Evolutionary conservation across 352 stramenopile species (phyloP).

Genomic region (Globisporangium viniferum): DNA sequence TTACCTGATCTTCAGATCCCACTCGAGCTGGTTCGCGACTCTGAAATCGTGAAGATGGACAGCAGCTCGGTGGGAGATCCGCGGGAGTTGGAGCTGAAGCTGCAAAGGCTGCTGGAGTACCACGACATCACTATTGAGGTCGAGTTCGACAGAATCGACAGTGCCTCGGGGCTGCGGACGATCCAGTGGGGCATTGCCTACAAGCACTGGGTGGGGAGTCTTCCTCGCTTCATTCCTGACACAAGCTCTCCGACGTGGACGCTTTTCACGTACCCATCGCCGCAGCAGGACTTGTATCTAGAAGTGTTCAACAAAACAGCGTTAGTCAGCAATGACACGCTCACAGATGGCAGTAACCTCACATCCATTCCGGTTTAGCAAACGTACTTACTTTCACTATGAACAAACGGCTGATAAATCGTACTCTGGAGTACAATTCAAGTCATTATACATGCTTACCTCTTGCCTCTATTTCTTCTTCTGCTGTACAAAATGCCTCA

Average conservation of each 20-base stretch:
- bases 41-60: slow-evolving; percentile 14
- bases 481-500: background rate
- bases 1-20: slow-evolving; percentile 16
- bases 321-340: background rate
- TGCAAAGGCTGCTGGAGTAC: slow-evolving; percentile 34
- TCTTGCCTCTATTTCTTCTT: background rate
- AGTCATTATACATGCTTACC: slow-evolving; percentile 1
- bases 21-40: slow-evolving; percentile 20
- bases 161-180: slow-evolving; percentile 4
- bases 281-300: slow-evolving; percentile 7
- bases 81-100: slow-evolving; percentile 20
- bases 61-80: slow-evolving; percentile 20
- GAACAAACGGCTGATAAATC: background rate
- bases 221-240: slow-evolving; percentile 27
- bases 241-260: slow-evolving; percentile 24
- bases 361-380: background rate
- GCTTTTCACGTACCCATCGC: slow-evolving; percentile 26
- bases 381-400: background rate
- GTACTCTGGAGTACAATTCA: background rate
- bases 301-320: slow-evolving; percentile 10
- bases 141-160: slow-evolving; percentile 18
- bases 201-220: slow-evolving; percentile 25
- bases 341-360: background rate
- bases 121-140: slow-evolving; percentile 38
- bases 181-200: slow-evolving; percentile 37